A percentile compares a stretch with the other conserved stretches of the same genome.
Conservation (phyloP, 345 rosid genomes). For the Litchi chinensis region DNA sequence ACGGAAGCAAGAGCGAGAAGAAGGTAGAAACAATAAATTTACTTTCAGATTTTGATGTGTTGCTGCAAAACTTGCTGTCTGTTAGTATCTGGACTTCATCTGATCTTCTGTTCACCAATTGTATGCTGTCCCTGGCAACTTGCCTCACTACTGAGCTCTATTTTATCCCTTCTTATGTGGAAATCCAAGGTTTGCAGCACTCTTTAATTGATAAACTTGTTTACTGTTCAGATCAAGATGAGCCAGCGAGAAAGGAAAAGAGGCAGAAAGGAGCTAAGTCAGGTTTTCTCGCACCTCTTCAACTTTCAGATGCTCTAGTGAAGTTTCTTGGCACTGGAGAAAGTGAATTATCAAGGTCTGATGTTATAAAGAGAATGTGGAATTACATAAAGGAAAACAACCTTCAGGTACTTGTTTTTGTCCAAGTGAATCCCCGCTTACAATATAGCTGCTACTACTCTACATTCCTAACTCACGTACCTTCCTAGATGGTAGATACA, state of each 20-base stretch:
- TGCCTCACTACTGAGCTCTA: background rate
- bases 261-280: conserved; percentile 49
- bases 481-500: background rate
- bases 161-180: background rate
- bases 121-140: background rate
- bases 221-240: conserved; percentile 39
- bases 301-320: conserved; percentile 50
- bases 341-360: conserved; percentile 44
- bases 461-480: background rate
- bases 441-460: background rate
- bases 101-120: conserved; percentile 1
- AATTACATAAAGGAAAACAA: conserved; percentile 50
- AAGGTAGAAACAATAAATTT: conserved; percentile 30
- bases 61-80: background rate
- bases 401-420: conserved; percentile 40
- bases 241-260: conserved; percentile 47
- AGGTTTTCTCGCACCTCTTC: conserved; percentile 58
- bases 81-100: background rate
- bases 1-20: conserved; percentile 39
- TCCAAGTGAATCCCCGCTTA: background rate
- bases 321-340: conserved; percentile 60
- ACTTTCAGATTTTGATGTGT: conserved; percentile 2
- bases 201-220: background rate
- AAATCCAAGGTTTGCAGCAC: background rate
- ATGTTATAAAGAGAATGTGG: conserved; percentile 53